Evolutionary conservation across 139 green algal species (phyloP).

Genomic region (Parachlorella kessleri): DNA sequence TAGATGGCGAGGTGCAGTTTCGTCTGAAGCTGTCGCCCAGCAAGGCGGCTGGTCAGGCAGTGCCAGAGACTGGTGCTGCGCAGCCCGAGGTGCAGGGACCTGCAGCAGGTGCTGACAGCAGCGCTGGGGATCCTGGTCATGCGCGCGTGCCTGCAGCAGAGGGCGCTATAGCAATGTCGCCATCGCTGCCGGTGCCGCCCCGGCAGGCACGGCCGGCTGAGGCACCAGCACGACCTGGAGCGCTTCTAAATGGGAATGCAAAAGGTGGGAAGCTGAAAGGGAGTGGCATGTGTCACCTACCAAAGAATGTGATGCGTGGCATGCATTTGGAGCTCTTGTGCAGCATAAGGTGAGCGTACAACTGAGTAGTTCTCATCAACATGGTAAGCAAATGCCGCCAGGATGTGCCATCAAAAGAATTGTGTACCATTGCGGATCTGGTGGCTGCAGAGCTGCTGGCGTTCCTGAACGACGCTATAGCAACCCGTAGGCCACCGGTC

Average conservation of each 20-base stretch:
- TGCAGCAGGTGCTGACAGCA: not conserved
- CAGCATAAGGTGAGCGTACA: too few relatives aligned
- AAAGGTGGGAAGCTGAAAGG: too few relatives aligned
- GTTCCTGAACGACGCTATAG: conserved; percentile 67
- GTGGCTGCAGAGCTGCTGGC: conserved; percentile 53
- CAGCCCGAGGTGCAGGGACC: not conserved
- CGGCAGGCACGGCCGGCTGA: too few relatives aligned
- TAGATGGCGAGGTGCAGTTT: conserved; percentile 14
- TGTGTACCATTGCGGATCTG: too few relatives aligned
- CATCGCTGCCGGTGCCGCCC: not conserved
- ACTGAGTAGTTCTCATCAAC: too few relatives aligned
- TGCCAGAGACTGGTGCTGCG: not conserved
- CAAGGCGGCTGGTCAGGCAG: not conserved
- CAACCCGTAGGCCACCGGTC: conserved; percentile 71
- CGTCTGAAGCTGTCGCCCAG: conserved; percentile 16
- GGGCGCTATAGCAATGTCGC: not conserved
- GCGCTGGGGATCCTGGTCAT: conserved; percentile 26
- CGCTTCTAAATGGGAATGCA: conserved; percentile 14
- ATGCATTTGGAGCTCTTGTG: too few relatives aligned
- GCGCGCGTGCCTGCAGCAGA: conserved; percentile 8
- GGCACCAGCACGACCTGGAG: conserved; percentile 1
- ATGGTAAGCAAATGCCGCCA: too few relatives aligned
- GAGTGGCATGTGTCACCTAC: too few relatives aligned
- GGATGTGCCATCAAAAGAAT: too few relatives aligned
- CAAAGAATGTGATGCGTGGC: too few relatives aligned